These are phyloP conservation scores for Apiospora aurea DNA, from an alignment of 2,329 filamentous ascomycete species.

Conservation along the genomic window DNA sequence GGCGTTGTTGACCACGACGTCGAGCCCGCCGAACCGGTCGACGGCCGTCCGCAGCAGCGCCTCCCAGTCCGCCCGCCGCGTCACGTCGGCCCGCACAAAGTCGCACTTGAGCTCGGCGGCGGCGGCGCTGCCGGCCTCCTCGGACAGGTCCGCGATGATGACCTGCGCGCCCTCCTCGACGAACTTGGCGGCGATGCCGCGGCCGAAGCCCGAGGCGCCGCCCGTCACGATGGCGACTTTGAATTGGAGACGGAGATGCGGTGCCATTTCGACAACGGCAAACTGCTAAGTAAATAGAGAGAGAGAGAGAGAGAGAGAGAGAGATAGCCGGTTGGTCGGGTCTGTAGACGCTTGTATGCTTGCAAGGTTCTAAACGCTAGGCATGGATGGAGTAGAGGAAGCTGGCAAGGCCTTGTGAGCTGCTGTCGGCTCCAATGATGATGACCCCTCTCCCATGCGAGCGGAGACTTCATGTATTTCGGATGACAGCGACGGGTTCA, in stretches of 20 bases:
- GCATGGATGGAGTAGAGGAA: not conserved
- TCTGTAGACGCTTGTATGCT: not conserved
- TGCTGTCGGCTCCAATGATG: not conserved
- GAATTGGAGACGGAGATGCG: constrained; percentile 44
- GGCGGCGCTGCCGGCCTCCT: constrained; percentile 55
- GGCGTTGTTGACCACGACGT: constrained; percentile 68
- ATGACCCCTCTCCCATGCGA: not conserved
- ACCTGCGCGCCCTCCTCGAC: constrained; percentile 66
- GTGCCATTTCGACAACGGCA: constrained; percentile 27
- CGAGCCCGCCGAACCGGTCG: constrained; percentile 57
- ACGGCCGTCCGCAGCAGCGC: constrained; percentile 52
- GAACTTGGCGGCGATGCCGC: constrained; percentile 66
- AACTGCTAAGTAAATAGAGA: too few relatives aligned
- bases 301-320: too few relatives aligned
- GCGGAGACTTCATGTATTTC: not conserved
- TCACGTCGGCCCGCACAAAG: constrained; percentile 58
- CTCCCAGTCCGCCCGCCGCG: constrained; percentile 61
- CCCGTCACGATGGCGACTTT: constrained; percentile 57
- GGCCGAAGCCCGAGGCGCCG: constrained; percentile 69
- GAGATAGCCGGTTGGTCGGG: not conserved
- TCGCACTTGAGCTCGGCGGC: constrained; percentile 52
- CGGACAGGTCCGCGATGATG: constrained; percentile 67
- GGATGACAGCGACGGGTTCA: not conserved
- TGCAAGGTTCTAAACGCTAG: not conserved
- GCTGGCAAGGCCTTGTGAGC: not conserved